Evolutionary conservation across 805 yeast species (phyloP), one percentile per base, ranked within the genome.

Genomic region (Candida yuanshanica): DNA sequence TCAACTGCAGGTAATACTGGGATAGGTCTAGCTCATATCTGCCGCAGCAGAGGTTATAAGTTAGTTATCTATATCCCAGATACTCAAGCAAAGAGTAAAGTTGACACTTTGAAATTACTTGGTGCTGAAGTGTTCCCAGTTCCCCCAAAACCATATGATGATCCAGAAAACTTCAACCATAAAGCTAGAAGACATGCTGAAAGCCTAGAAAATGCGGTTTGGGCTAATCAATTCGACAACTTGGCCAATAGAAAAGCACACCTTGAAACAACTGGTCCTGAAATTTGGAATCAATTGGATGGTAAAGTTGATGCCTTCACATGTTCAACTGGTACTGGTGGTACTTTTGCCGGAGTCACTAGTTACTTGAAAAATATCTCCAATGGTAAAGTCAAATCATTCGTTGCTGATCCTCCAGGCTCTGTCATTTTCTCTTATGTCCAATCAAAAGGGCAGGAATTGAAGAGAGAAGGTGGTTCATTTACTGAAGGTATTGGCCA

Each of bases 1-100:
- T 95, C 95, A 7, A 87, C 96, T 11, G 96, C 96, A 4, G 96
- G 96, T 24, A 88, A 88, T 65, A 88, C 96, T n/a, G 96, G 96
- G 14, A 88, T 88, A 51, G 96, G 96, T 1, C 66, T 88, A 42
- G 96, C 95, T 7, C 82, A 77, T 50, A 77, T 81, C 35, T 85
- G 95, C 58, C 70, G 95, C 26, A 75, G 90, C 36, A 77, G 81
- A 51, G 95, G 95, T 23, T 88, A 88, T 69, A 76, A 82, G 42
- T 79, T 93, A 60, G 79, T 88, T 37, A 83, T 88, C 44, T 88
- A 86, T 68, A 87, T 88, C 89, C 96, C 96, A 44, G 78, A 88
- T 62, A 86, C 95, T 2, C 95, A 87, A 62, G 77, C 93, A 6
- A 84, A 83, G 49, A 72, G 79, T 35, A 88, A 88, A 58, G 82